Percentiles rank a stretch among this genome's conserved stretches.
Evolutionary conservation across 2,329 filamentous ascomycete species (phyloP).

Genomic region (Colletotrichum musicola): DNA sequence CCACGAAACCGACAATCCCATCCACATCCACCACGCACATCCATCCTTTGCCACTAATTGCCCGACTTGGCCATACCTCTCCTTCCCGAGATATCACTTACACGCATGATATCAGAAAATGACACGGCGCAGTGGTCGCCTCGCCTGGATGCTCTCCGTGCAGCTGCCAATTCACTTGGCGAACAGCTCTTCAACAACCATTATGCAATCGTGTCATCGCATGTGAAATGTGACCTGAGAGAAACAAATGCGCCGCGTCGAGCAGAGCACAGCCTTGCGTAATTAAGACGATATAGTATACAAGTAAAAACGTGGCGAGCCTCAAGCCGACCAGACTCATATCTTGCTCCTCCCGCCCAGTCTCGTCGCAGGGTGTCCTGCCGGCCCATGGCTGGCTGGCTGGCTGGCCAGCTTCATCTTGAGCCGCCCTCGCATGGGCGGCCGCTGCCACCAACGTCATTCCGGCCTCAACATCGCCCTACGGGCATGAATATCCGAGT

Average conservation of each 20-base stretch:
- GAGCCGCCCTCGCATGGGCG: not conserved
- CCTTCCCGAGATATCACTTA: not conserved
- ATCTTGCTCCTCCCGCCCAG: not conserved
- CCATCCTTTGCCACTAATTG: not conserved
- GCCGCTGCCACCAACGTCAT: conserved; percentile 10
- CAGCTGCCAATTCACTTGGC: not conserved
- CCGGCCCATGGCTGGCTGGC: too few species aligned
- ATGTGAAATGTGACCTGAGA: conserved; percentile 13
- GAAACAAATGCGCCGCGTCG: conserved; percentile 33
- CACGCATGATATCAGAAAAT: not conserved
- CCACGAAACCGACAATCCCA: not conserved
- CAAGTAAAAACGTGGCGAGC: conserved; percentile 25
- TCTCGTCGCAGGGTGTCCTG: not conserved
- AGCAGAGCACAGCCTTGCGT: conserved; percentile 35
- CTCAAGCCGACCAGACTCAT: conserved; percentile 21
- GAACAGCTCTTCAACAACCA: not conserved
- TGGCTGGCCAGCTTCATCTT: too few species aligned
- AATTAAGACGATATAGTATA: conserved; percentile 36
- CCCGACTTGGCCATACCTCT: not conserved
- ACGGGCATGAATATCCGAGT: conserved; percentile 7
- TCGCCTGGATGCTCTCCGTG: not conserved
- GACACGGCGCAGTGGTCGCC: not conserved
- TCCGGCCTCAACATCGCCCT: conserved; percentile 3
- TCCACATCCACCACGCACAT: not conserved
- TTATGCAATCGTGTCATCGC: too few species aligned